Conservation (phyloP, 2,329 filamentous ascomycete genomes). For the Phaeoacremonium minimum region DNA sequence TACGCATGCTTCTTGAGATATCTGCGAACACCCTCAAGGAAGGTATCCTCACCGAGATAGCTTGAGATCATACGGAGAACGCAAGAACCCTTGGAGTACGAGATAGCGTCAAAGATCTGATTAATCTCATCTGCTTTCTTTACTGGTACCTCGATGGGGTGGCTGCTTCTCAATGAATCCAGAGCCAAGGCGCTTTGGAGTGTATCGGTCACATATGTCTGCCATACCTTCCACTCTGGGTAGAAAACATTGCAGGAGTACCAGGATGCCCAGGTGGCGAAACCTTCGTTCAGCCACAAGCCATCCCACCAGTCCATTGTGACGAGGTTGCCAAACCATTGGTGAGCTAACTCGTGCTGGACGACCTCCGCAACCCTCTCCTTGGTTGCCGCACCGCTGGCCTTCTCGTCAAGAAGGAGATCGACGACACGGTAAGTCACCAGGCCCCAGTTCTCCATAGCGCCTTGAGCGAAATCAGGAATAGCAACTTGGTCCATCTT, state of each 20-base stretch:
- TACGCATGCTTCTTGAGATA: slow-evolving; percentile 98
- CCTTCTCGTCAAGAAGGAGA: slow-evolving; percentile 86
- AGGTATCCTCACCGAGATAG: slow-evolving; percentile 86
- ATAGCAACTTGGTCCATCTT: slow-evolving; percentile 98
- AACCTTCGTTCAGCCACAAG: slow-evolving; percentile 86
- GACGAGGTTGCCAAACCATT: slow-evolving; percentile 89
- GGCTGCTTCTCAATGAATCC: slow-evolving; percentile 88
- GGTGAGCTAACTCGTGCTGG: slow-evolving; percentile 91
- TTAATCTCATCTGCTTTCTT: slow-evolving; percentile 95
- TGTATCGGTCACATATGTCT: slow-evolving; percentile 90
- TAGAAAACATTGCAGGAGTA: slow-evolving; percentile 94
- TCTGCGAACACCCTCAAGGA: slow-evolving; percentile 84
- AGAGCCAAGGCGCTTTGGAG: slow-evolving; percentile 82
- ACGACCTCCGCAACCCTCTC: slow-evolving; percentile 93
- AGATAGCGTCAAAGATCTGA: slow-evolving; percentile 97
- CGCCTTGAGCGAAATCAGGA: slow-evolving; percentile 90
- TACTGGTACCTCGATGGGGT: slow-evolving; percentile 94
- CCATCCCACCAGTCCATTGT: slow-evolving; percentile 96
- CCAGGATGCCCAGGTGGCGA: slow-evolving; percentile 80
- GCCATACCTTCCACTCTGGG: slow-evolving; percentile 98
- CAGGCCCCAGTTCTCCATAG: slow-evolving; percentile 98
- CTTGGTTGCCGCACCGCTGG: slow-evolving; percentile 81
- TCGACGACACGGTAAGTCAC: slow-evolving; percentile 94
- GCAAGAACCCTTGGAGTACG: slow-evolving; percentile 94
- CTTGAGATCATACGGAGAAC: slow-evolving; percentile 97